Percentiles rank a stretch among this genome's conserved stretches.
Evolutionary conservation across 129 eudicot species (phyloP).

Genomic region (Ambrosia trifida): DNA sequence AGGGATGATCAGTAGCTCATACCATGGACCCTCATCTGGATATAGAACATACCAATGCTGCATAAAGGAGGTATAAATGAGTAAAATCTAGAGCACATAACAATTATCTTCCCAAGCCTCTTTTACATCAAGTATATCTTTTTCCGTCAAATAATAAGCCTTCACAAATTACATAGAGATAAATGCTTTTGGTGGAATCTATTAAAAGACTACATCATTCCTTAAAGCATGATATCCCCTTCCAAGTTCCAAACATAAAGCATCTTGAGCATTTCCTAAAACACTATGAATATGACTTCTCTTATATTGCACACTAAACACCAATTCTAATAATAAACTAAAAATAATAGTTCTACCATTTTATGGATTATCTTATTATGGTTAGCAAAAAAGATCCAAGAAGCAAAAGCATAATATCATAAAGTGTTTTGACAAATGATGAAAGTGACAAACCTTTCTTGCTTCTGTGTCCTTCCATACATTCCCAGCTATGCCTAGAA

Average conservation of each 20-base stretch:
- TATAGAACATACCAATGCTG: conserved; percentile 95
- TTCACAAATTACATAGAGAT: not conserved
- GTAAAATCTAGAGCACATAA: conserved; percentile 9
- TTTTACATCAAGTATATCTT: conserved; percentile 1
- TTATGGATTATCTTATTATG: not conserved
- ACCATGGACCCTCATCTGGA: conserved; percentile 95
- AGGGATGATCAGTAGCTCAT: conserved; percentile 86
- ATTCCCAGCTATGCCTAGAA: conserved; percentile 94
- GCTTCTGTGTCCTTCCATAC: conserved; percentile 98
- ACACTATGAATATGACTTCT: conserved; percentile 2
- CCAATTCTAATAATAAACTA: not conserved
- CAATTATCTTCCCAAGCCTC: not conserved
- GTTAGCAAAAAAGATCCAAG: conserved; percentile 19
- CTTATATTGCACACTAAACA: conserved; percentile 3
- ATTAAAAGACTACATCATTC: not conserved
- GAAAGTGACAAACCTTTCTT: conserved; percentile 60
- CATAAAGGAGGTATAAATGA: conserved; percentile 38
- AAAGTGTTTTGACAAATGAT: conserved; percentile 5
- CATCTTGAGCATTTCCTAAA: conserved; percentile 4
- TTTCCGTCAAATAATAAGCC: not conserved
- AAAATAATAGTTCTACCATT: conserved; percentile 1
- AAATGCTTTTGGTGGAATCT: conserved; percentile 5
- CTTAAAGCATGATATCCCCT: not conserved
- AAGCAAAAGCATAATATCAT: not conserved
- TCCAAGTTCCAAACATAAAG: not conserved